Evolutionary conservation across 2,329 filamentous ascomycete species (phyloP), one percentile per base, ranked within the genome.

Genomic region (Clarireedia homoeocarpa): DNA sequence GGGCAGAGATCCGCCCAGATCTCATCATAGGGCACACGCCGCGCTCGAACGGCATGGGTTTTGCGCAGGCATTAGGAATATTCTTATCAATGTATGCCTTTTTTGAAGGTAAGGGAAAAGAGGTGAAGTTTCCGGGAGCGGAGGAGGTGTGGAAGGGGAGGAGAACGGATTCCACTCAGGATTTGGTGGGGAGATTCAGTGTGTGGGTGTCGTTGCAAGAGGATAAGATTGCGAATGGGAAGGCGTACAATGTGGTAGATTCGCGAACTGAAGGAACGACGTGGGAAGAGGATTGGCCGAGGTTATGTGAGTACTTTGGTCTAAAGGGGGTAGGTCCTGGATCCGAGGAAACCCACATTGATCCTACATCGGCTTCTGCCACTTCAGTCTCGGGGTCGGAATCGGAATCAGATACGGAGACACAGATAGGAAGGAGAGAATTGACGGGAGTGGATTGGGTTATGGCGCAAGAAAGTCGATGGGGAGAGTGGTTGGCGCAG

Each of bases 231-330:
- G 39, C 2, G 9, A 34, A 34, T 34, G 39, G 67, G 15, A 65
- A 72, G 53, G 67, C 66, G 15, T 77, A 71, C 64, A 77, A 76
- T 56, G 70, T 71, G 1, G 74, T 72, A 9, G 74, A 75, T 24
- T 71, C 68, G 51, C 7, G 30, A 34, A 65, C 70, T 34, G 59
- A 67, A 34, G 64, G 71, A 1, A 63, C 62, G 5, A 70, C 67
- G 2, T 77, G 74, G 75, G 70, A 68, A 15, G 61, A 65, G 10
- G 75, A 75, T 61, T 77, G 74, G 75, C 73, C 74, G 2, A 61
- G 74, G 5, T 71, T 76, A 46, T 74, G 72, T 61, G 68, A 72
- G 6, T 76, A 75, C 60, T 77, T 77, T 65, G 72, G 73, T 2
- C 64, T 77, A 40, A 72, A 72, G 59, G 74, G 74, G 1, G 71